Evolutionary conservation across 116 monocot species (phyloP), one percentile per base, ranked within the genome.

Genomic region (Trichopus zeylanicus): DNA sequence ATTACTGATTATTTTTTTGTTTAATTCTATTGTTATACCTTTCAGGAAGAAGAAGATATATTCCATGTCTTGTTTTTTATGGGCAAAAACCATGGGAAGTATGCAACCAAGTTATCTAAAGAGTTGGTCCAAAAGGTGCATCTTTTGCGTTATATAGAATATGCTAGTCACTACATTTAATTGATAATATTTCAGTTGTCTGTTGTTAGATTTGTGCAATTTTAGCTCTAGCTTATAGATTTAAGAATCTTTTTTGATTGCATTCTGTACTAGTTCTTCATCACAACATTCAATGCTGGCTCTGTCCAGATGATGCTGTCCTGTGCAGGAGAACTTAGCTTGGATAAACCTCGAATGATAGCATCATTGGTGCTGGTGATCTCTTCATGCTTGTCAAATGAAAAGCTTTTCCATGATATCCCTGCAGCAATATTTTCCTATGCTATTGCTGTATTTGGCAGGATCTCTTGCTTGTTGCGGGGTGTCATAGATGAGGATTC

Each of bases 41-140:
- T 46, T 61, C 78, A 89, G 90, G 89, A 95, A 67, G 95, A 86
- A 72, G 76, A 89, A 67, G 86, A 86, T 58, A 68, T 86, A 31
- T 76, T 89, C 23, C 63, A 27, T 42, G 57, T 57, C 65, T 66
- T 89, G 51, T 89, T 81, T 69, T 72, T 57, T 39, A 46, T 95
- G 37, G 81, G 95, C 19, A 76, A 61, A 37, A 67, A 56, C 29
- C 78, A 86, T 69, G 70, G 68, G 26, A 74, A 67, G 3, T 72
- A 83, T 53, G 72, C 79, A 56, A 37, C 67, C 46, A 81, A 67
- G 51, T 54, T 78, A 65, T 61, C 65, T 54, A 67, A 78, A 55
- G 66, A 81, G 53, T 72, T 71, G 33, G 34, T 49, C 21, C 58
- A 65, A 68, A 64, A 86, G 94, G 89, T 94, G 76, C 19, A 30